Base-by-base conservation (phyloP, 768 basidiomycete genomes). In the Termitomyces sp. region DNA sequence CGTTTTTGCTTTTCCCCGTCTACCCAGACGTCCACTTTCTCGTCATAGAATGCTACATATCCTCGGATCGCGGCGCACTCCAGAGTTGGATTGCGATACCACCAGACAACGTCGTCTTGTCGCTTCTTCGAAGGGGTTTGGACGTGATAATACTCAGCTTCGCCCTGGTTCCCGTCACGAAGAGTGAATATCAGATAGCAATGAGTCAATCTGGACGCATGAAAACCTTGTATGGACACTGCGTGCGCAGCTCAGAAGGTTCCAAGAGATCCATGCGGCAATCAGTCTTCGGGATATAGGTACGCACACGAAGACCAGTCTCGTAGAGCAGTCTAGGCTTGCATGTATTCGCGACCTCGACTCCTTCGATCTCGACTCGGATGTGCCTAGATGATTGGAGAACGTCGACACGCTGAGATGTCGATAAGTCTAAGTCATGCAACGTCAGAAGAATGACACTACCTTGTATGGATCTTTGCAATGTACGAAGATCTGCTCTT, bases 381-480 rank as follows among this genome's bases (percentile, higher is more conserved):
- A 88, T 73, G 62, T 86, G 80, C 53, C 83, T 76, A 4, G 86
- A 85, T 0, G 84, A 84, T 52, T 76, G 79, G 0, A 84, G 70
- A 2, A 85, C 75, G 58, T 88, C 86, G 30, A 87, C 69, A 14
- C 86, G 81, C 86, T 87, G 57, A 35, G n/a, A 14, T 10, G 16
- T 36, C 26, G n/a, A 32, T 33, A 22, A 24, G 47, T n/a, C 18
- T 22, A 22, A 28, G 45, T 22, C 22, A 53, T 24, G 28, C 26
- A 42, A 26, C 32, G 36, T 51, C 28, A 42, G 30, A 13, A 24
- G 22, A 8, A 26, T 48, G 43, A 18, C 33, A 66, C 44, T 3
- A 85, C 86, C 76, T 88, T 87, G 70, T 85, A 88, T 1, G 85
- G 85, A 65, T 88, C 85, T 63, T 82, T 86, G 8, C 84, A 81